A percentile compares a stretch with the other conserved stretches of the same genome.
Conservation (phyloP, 2,329 filamentous ascomycete genomes). For the Microcyclosporella mali region DNA sequence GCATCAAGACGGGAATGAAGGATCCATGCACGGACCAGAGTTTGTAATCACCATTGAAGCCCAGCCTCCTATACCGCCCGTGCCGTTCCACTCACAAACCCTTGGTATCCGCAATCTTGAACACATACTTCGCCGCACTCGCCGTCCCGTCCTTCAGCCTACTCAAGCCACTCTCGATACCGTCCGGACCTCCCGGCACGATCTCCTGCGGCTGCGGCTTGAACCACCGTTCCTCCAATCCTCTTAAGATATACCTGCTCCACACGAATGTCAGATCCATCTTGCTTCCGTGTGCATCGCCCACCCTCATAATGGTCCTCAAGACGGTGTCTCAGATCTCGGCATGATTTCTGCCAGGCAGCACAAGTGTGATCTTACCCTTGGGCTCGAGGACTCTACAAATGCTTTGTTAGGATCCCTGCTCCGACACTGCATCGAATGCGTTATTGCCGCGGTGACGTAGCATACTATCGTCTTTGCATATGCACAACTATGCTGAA, state of each 20-base stretch:
- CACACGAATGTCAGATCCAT: constrained; percentile 34
- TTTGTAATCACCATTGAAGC: too few relatives aligned
- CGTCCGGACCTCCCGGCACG: constrained; percentile 49
- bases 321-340: constrained; percentile 37
- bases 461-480: too few relatives aligned
- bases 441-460: too few relatives aligned
- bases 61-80: too few relatives aligned
- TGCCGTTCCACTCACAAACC: constrained; percentile 9
- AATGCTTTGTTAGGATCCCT: constrained; percentile 34
- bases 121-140: constrained; percentile 62
- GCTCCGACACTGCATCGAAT: constrained; percentile 30
- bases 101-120: constrained; percentile 47
- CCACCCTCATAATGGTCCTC: constrained; percentile 33
- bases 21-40: too few relatives aligned
- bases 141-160: constrained; percentile 56
- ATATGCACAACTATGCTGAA: too few relatives aligned
- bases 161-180: constrained; percentile 48
- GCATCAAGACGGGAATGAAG: too few relatives aligned
- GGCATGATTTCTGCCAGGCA: constrained; percentile 37
- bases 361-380: constrained; percentile 31
- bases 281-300: constrained; percentile 25
- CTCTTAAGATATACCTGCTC: constrained; percentile 28
- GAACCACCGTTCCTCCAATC: constrained; percentile 33
- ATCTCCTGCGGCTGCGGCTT: constrained; percentile 42
- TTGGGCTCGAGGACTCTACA: constrained; percentile 33